These are phyloP conservation scores for Didymellaceae sp. DNA, from an alignment of 2,329 filamentous ascomycete species.

Conservation along the genomic window DNA sequence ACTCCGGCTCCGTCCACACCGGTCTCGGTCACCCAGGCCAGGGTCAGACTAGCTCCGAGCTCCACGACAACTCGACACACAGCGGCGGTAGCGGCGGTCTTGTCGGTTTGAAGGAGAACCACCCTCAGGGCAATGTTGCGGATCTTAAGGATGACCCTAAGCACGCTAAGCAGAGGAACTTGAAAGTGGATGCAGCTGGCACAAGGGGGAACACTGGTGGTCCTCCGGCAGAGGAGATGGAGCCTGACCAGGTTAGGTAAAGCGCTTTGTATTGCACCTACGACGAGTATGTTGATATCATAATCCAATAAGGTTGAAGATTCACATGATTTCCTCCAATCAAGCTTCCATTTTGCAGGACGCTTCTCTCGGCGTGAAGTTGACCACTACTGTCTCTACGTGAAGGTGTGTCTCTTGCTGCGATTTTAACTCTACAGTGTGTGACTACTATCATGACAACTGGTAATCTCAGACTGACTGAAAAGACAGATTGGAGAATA, in stretches of 20 bases:
- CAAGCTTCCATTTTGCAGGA: too few relatives aligned
- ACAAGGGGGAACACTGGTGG: constrained; percentile 41
- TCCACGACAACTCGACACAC: constrained; percentile 53
- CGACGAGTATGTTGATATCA: background rate
- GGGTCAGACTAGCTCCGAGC: constrained; percentile 58
- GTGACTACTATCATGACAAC: too few relatives aligned
- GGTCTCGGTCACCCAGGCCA: constrained; percentile 60
- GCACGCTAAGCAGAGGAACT: constrained; percentile 48
- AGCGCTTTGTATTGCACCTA: background rate
- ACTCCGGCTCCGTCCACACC: constrained; percentile 60
- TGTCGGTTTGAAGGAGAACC: constrained; percentile 49
- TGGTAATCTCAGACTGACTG: too few relatives aligned
- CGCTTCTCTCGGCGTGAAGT: background rate
- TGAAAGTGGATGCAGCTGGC: constrained; percentile 46
- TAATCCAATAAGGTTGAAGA: background rate
- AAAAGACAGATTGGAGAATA: too few relatives aligned
- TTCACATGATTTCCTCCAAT: too few relatives aligned
- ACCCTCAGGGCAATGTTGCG: constrained; percentile 19
- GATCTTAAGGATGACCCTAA: constrained; percentile 42
- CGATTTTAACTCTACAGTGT: too few relatives aligned
- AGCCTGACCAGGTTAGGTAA: constrained; percentile 32
- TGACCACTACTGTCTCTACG: too few relatives aligned
- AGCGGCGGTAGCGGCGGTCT: constrained; percentile 52
- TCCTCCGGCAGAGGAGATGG: constrained; percentile 43
- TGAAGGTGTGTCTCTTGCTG: too few relatives aligned